Conservation (phyloP, 2,329 filamentous ascomycete genomes). For the Pseudogymnoascus sp. region DNA sequence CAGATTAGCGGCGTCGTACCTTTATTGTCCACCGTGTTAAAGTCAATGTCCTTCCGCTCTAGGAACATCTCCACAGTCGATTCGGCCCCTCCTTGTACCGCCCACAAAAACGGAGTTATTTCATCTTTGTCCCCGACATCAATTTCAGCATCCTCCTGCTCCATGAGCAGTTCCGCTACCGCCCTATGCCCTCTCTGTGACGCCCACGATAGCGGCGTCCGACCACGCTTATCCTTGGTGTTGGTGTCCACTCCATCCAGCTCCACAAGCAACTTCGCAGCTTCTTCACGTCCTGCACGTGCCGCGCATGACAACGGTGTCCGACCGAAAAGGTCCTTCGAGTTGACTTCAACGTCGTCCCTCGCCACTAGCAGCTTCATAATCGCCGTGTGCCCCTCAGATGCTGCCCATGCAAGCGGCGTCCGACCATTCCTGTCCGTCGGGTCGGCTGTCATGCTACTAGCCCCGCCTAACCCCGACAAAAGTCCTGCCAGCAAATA, state of each 20-base stretch:
- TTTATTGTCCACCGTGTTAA: background rate
- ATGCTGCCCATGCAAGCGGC: constrained; percentile 4
- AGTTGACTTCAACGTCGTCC: background rate
- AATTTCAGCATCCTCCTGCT: background rate
- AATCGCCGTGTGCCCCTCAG: background rate
- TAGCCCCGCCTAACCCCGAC: background rate
- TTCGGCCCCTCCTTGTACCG: background rate
- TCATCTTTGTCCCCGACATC: background rate
- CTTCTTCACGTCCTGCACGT: background rate
- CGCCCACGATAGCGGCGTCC: background rate
- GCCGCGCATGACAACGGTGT: constrained; percentile 5
- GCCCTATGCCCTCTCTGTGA: background rate
- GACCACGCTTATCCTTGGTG: background rate
- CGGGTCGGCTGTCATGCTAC: background rate
- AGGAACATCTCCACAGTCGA: background rate
- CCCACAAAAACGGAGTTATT: background rate
- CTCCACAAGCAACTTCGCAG: background rate
- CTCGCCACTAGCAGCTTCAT: background rate
- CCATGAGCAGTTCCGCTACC: background rate
- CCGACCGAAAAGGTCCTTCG: background rate
- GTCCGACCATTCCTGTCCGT: background rate
- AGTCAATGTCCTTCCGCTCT: background rate
- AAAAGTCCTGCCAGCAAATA: constrained; percentile 9
- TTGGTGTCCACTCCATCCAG: background rate
- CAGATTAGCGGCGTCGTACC: background rate